Percentiles rank a stretch among this genome's conserved stretches.
These are phyloP conservation scores for Phyllosticta paracitricarpa DNA, from an alignment of 2,329 filamentous ascomycete genomes.

Conservation along the genomic window DNA sequence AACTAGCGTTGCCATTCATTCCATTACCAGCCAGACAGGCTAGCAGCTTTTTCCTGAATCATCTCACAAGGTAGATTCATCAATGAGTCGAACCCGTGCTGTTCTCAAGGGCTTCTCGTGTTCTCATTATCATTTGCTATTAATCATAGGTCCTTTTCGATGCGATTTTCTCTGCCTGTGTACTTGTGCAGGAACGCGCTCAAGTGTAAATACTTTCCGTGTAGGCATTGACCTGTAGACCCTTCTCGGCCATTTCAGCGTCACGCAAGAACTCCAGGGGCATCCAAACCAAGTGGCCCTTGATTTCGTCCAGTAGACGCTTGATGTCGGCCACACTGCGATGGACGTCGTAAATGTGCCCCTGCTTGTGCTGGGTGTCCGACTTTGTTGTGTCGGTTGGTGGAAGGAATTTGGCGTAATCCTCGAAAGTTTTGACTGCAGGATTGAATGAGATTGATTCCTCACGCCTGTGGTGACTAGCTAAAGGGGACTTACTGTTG, in stretches of 20 bases:
- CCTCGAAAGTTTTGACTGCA: slow-evolving; percentile 67
- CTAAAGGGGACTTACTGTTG: slow-evolving; percentile 41
- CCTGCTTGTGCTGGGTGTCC: slow-evolving; percentile 56
- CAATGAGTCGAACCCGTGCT: no score
- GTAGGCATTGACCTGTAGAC: slow-evolving; percentile 72
- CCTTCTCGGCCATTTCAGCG: slow-evolving; percentile 80
- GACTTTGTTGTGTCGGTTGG: slow-evolving; percentile 37
- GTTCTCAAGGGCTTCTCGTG: neutral
- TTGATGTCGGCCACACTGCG: slow-evolving; percentile 54
- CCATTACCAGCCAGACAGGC: no score
- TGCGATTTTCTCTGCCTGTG: neutral
- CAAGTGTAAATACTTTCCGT: slow-evolving; percentile 82
- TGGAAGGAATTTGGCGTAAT: slow-evolving; percentile 73
- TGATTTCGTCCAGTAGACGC: slow-evolving; percentile 65
- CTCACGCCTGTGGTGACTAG: neutral
- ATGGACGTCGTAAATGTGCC: slow-evolving; percentile 78
- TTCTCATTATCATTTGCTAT: neutral
- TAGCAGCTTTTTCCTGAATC: no score
- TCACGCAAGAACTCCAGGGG: slow-evolving; percentile 79
- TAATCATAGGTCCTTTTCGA: neutral
- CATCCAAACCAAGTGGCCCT: slow-evolving; percentile 91
- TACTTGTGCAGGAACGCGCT: neutral
- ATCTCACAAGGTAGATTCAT: no score
- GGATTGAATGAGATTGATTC: slow-evolving; percentile 26
- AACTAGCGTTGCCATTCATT: no score